phyloP scores from a whole-genome alignment of 768 basidiomycete species.

The Tulasnella sp. region DNA sequence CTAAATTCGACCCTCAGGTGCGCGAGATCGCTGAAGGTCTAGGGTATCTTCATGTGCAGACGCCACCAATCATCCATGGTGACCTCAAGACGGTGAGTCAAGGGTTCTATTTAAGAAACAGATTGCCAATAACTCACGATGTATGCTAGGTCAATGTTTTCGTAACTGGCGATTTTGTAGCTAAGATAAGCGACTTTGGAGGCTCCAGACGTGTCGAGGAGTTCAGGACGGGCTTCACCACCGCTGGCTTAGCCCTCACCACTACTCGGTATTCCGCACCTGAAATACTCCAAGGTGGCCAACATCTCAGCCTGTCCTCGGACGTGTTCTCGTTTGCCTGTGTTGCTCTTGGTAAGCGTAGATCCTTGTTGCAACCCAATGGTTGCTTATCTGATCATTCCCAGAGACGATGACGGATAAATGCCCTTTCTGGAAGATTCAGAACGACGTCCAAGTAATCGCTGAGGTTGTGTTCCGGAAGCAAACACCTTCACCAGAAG shows the following conservation, averaged over 20 bases:
- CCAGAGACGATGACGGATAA: neutral
- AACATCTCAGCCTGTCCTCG: neutral
- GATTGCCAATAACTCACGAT: neutral
- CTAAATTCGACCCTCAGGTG: constrained; percentile 9
- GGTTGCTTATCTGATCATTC: neutral
- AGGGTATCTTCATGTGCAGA: neutral
- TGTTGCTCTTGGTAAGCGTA: neutral
- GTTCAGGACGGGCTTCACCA: neutral
- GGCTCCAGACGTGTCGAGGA: neutral
- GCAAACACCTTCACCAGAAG: neutral
- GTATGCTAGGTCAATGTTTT: neutral
- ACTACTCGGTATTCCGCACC: neutral
- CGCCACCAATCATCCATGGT: constrained; percentile 29
- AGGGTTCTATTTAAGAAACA: neutral
- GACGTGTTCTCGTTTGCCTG: constrained; percentile 3
- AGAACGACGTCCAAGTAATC: neutral
- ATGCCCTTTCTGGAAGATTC: neutral
- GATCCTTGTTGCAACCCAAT: neutral
- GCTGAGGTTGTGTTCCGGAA: neutral
- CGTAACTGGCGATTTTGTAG: too few relatives aligned
- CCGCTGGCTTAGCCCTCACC: neutral
- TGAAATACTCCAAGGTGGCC: neutral
- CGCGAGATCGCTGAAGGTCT: neutral
- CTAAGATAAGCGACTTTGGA: neutral
- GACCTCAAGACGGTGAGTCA: constrained; percentile 29